Evolutionary conservation across 1,284 basidiomycete species (phyloP).

Genomic region (Ustilago vetiveriae): DNA sequence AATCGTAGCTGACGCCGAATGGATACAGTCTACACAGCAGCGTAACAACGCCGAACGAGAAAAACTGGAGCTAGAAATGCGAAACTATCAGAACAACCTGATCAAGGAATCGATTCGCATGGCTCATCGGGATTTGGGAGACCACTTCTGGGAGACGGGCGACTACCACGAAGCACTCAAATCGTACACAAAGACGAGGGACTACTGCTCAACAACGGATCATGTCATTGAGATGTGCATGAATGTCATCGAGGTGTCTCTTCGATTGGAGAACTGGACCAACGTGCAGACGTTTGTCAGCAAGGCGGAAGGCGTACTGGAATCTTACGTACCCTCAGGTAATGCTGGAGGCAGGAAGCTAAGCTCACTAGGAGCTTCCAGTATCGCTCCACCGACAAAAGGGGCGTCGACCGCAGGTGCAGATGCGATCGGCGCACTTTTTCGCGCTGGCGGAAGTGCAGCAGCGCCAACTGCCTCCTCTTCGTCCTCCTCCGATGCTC

Average conservation of each 20-base stretch:
- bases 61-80: conserved; percentile 85
- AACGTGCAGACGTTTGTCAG: conserved; percentile 85
- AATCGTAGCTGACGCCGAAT: conserved; percentile 69
- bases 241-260: conserved; percentile 72
- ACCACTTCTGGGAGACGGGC: conserved; percentile 77
- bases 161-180: conserved; percentile 77
- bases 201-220: conserved; percentile 83
- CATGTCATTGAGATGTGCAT: conserved; percentile 80
- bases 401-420: conserved; percentile 51
- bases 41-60: conserved; percentile 76
- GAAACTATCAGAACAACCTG: conserved; percentile 87
- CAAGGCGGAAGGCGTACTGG: conserved; percentile 87
- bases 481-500: conserved; percentile 3
- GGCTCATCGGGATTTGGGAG: conserved; percentile 83
- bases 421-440: conserved; percentile 64
- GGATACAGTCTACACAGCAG: conserved; percentile 75
- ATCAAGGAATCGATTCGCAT: conserved; percentile 94
- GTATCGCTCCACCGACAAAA: conserved; percentile 38
- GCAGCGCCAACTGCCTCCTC: conserved; percentile 10
- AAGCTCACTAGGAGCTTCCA: conserved; percentile 25
- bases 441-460: conserved; percentile 57
- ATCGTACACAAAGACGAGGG: conserved; percentile 82
- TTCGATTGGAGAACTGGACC: conserved; percentile 82
- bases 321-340: conserved; percentile 70
- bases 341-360: conserved; percentile 69